These are phyloP conservation scores for Kwoniella dejecticola DNA, from an alignment of 768 basidiomycete species.

Conservation along the genomic window DNA sequence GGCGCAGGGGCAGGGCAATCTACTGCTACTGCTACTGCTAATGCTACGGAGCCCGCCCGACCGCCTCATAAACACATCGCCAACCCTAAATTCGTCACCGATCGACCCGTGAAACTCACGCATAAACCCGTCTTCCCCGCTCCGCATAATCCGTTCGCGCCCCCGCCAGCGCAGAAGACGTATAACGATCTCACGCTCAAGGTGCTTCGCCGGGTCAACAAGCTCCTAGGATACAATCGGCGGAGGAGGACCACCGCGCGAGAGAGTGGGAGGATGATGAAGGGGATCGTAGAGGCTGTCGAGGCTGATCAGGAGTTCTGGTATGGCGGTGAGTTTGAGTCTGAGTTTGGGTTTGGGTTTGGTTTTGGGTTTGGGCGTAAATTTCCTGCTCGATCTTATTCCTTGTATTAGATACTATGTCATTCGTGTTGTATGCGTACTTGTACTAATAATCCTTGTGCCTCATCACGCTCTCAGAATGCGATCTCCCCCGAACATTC, in stretches of 20 bases:
- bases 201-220: conserved; percentile 53
- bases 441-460: background rate
- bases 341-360: too few relatives aligned
- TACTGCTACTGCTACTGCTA: background rate
- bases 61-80: conserved; percentile 16
- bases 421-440: too few relatives aligned
- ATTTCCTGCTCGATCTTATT: too few relatives aligned
- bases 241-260: conserved; percentile 57
- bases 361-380: too few relatives aligned
- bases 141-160: conserved; percentile 49
- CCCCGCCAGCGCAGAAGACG: conserved; percentile 12
- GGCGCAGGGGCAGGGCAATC: too few relatives aligned
- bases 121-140: conserved; percentile 48
- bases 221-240: conserved; percentile 57
- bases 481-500: conserved; percentile 83
- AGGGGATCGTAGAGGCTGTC: conserved; percentile 56
- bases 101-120: conserved; percentile 23
- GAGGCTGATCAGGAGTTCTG: conserved; percentile 57
- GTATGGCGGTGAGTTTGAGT: conserved; percentile 57
- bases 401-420: too few relatives aligned
- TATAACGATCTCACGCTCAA: conserved; percentile 46
- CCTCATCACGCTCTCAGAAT: conserved; percentile 61
- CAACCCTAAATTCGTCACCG: conserved; percentile 18
- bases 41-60: conserved; percentile 8
- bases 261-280: conserved; percentile 58